Percentiles rank a stretch among this genome's conserved stretches.
These are phyloP conservation scores for Sporothrix schenckii DNA, from an alignment of 2,329 filamentous ascomycete species.

Conservation along the genomic window DNA sequence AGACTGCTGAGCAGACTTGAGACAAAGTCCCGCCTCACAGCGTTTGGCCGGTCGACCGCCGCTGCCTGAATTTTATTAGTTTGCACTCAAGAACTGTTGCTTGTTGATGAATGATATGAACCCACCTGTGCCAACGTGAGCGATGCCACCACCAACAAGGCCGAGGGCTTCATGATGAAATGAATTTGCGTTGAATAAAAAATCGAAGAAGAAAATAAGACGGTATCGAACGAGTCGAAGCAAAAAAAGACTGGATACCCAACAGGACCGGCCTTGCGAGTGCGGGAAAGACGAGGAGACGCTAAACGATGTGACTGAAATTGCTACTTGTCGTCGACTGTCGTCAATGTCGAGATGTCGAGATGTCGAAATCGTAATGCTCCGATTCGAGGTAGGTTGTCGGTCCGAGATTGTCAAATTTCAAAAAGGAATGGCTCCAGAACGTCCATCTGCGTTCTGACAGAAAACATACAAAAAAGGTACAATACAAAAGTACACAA, in stretches of 20 bases:
- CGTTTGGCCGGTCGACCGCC: conserved; percentile 35
- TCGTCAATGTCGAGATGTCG: background rate
- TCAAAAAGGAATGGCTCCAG: conserved; percentile 18
- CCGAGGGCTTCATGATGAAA: conserved; percentile 39
- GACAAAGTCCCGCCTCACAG: conserved; percentile 39
- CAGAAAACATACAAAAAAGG: background rate
- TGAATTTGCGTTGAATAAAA: background rate
- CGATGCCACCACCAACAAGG: conserved; percentile 38
- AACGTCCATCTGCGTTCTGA: conserved; percentile 21
- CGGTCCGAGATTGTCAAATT: background rate
- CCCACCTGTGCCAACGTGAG: conserved; percentile 41
- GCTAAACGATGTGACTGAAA: background rate
- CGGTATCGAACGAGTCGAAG: background rate
- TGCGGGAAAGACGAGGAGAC: background rate
- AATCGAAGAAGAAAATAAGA: background rate
- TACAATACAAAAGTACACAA: background rate
- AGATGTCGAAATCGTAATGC: background rate
- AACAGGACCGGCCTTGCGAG: conserved; percentile 34
- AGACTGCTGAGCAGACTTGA: conserved; percentile 37
- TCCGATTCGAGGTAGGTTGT: conserved; percentile 1
- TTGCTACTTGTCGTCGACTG: background rate
- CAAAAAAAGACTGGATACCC: conserved; percentile 24
- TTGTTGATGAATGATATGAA: background rate
- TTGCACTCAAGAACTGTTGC: background rate
- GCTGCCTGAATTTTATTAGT: conserved; percentile 37